Base-by-base conservation (phyloP, 2,329 filamentous ascomycete species). In the Neophaeococcomyces mojaviensis region DNA sequence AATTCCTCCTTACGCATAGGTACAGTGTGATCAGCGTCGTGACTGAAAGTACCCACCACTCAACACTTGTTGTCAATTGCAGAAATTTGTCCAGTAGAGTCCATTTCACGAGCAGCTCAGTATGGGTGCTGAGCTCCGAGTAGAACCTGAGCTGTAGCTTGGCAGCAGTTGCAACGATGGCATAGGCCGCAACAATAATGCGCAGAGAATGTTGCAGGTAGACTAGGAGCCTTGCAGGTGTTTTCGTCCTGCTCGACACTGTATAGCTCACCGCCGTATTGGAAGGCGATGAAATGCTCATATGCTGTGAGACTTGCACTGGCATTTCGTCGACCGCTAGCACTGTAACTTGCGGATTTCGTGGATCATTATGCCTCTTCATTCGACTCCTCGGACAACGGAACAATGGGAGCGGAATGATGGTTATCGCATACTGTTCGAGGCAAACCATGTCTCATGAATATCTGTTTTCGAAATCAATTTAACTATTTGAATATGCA, bases 261-360 rank as follows among this genome's bases (percentile, higher is more conserved):
- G 85, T 94, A 73, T 90, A 97, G 55, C 86, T 84, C 62, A 86
- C 82, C n/a, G 92, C 95, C 2, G 88, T 94, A 38, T 87, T 83
- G 19, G 92, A 89, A 40, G 86, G 85, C 18, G 80, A 77, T 54
- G 79, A 75, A 50, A 76, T 76, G 56, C 71, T 74, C 41, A 87
- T 78, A 55, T 75, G 75, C 8, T 79, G 77, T 1, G 70, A 58
- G 16, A 73, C 39, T 33, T 31, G 15, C 9, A 31, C 36, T 19
- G 34, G 24, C 43, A 46, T 46, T 40, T 19, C 38, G 20, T 6
- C 10, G 20, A 19, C 35, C 15, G 10, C 18, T 26, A 38, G n/a
- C 18, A 40, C 19, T 40, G n/a, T n/a, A n/a, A n/a, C n/a, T n/a
- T n/a, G n/a, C n/a, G n/a, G n/a, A n/a, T n/a, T n/a, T n/a, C n/a